Evolutionary conservation across 331 rosid genomes (phyloP).

Genomic region (Ulmus americana): DNA sequence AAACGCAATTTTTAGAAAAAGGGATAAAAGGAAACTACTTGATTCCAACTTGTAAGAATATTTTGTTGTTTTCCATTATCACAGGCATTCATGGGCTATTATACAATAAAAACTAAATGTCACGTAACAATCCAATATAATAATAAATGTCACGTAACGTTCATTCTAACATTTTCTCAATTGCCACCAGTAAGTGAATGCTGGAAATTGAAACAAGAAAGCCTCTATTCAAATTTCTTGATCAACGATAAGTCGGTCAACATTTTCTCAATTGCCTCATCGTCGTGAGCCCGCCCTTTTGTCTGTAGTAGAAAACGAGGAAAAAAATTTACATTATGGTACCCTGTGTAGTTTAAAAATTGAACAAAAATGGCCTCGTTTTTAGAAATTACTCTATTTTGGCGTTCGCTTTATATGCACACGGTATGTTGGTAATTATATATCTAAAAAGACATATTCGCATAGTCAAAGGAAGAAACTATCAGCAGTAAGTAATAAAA

Average conservation of each 20-base stretch:
- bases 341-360: background rate
- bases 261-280: constrained; percentile 93
- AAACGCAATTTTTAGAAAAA: no score
- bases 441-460: background rate
- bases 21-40: no score
- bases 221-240: constrained; percentile 67
- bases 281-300: constrained; percentile 88
- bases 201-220: background rate
- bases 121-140: no score
- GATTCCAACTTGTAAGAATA: no score
- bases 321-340: background rate
- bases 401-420: background rate
- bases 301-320: constrained; percentile 40
- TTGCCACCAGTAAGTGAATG: no score
- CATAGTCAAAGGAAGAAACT: background rate
- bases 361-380: no score
- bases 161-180: no score
- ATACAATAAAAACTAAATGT: no score
- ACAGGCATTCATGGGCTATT: no score
- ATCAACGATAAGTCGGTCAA: constrained; percentile 69
- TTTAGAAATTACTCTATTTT: background rate
- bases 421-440: background rate
- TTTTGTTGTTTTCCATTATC: no score
- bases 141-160: no score
- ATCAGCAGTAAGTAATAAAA: constrained; percentile 6